Evolutionary conservation across 2,329 filamentous ascomycete genomes (phyloP), one percentile per base, ranked within the genome.

Genomic region (Blastomyces percursus): DNA sequence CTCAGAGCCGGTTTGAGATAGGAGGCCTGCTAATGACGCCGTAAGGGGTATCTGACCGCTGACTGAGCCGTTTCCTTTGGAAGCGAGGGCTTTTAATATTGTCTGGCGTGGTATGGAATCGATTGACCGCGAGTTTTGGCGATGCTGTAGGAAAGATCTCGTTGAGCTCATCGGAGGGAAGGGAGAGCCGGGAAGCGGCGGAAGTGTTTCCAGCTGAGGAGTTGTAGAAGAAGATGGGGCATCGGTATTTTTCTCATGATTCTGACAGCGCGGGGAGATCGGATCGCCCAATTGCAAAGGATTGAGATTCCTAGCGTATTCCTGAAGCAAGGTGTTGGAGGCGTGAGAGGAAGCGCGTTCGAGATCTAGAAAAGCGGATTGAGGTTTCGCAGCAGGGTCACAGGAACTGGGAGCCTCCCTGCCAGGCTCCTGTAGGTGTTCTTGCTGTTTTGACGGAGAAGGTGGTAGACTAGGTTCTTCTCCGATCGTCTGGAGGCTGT

Each of bases 31-130:
- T 46, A 66, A 90, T 82, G 64, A 81, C 79, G 74, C 81, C 77
- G 65, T 89, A 76, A 35, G 85, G 84, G 27, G 87, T 85, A 80
- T 71, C 87, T 82, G 61, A 86, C 82, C 70, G 84, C 84, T 68
- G 21, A 78, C 74, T 46, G 78, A 75, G 30, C 24, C 24, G 42
- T 16, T 35, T 30, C 57, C 57, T 42, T 56, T 61, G 16, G 89
- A 91, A 62, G 88, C 88, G 67, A 93, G 77, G 6, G 89, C 89
- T 77, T 94, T 92, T 79, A 92, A 85, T 70, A 91, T 86, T 62
- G 90, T 93, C 76, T 93, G 90, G 66, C 86, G 85, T 14, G 90
- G 89, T 67, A 92, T 80, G 57, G 81, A 81, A 69, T 90, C 87
- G 71, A 84, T 81, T 12, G 86, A 87, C 40, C 80, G 78, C 19